Percentiles rank a stretch among this genome's conserved stretches.
Conservation (phyloP, 1,284 basidiomycete species). For the Cryptococcus sp. region DNA sequence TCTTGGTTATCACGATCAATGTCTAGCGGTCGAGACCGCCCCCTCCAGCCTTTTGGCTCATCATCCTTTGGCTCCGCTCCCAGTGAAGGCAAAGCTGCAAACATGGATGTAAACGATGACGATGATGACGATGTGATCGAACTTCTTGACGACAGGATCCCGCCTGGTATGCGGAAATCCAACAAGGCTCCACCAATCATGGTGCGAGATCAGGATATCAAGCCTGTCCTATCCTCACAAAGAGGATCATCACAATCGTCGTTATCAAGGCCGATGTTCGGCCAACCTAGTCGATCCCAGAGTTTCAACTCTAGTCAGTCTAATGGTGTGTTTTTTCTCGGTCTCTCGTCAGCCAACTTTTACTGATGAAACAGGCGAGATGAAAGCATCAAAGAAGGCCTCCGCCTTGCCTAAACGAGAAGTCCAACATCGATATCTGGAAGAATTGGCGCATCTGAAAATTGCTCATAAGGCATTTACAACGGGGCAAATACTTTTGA, state of each 20-base stretch:
- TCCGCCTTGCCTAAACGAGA: neutral
- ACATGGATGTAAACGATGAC: too few species aligned
- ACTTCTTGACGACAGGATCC: slow-evolving; percentile 7
- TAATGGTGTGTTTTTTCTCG: too few species aligned
- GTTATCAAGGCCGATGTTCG: too few species aligned
- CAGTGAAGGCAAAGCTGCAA: neutral
- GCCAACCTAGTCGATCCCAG: too few species aligned
- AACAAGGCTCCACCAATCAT: slow-evolving; percentile 1
- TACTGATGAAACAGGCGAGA: too few species aligned
- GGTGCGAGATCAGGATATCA: too few species aligned
- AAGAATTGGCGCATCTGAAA: neutral
- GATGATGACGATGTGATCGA: neutral
- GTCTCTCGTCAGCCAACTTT: too few species aligned
- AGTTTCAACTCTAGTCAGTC: too few species aligned
- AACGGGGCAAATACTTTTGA: too few species aligned
- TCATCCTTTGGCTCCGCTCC: neutral
- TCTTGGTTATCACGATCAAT: neutral
- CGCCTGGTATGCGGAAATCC: slow-evolving; percentile 7
- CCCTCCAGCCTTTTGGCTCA: neutral
- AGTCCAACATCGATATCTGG: neutral
- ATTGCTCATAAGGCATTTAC: neutral
- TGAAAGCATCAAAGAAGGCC: neutral
- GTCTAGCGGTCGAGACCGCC: neutral
- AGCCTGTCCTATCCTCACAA: too few species aligned
- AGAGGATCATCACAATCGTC: too few species aligned